Evolutionary conservation across 108 stramenopile species (phyloP), one percentile per base, ranked within the genome.

Genomic region (Pseudonitzschia delicatissima): DNA sequence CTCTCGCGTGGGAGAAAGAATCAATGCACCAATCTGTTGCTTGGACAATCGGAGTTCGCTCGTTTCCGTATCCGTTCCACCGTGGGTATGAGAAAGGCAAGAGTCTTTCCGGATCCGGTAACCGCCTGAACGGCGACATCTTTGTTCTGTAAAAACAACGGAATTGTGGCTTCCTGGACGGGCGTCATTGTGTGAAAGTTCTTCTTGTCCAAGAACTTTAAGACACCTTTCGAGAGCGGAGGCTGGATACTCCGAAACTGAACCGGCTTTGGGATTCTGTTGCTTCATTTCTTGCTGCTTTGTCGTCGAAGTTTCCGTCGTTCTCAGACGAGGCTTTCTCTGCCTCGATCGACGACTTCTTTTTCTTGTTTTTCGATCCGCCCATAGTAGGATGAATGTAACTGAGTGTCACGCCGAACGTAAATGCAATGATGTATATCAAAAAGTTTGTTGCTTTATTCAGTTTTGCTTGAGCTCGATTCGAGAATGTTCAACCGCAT

Each of bases 71-170:
- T 78, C 74, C 97, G 79, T 78, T 99, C 97, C 4, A 98, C 79
- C 7, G 87, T 76, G 3, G 99, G 97, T 6, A 98, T 78, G 11
- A 96, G 79, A 66, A 98, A 99, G 12, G 97, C 95, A n/a, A 99
- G 81, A 20, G 99, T 99, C 73, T 99, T 99, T 3, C 99, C 99
- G 9, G 75, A 78, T 0, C 99, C 99, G 5, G 99, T 99, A 3
- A 95, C 91, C 15, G 99, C 99, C 57, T 98, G 93, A 3, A 98
- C 99, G 26, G 91, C 89, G 0, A 98, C 97, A 75, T 99, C 99
- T 70, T 97, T 96, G 70, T 98, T 87, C 6, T 81, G 79, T 20
- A 99, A 70, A 66, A 99, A 96, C 12, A 97, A 77, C 0, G 99
- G 99, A 32, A 99, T 96, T 6, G 95, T 89, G 17, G 96, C 92